phyloP scores from a whole-genome alignment of 1,139 yeast species.

The Kurtzmaniella quercitrusa region DNA sequence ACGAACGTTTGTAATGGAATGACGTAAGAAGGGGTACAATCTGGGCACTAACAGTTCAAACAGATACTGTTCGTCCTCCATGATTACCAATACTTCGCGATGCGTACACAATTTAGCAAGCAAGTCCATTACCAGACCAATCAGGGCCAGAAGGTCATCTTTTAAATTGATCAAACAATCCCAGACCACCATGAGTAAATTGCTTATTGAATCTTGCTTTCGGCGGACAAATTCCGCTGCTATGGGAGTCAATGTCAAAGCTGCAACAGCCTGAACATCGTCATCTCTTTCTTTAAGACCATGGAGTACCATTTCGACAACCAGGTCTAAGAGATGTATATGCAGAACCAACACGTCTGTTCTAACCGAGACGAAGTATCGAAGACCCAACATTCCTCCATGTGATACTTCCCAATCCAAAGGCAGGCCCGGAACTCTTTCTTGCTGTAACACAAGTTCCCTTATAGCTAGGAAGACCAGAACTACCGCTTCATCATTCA shows the following conservation, averaged over 20 bases:
- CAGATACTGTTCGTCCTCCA: constrained; percentile 58
- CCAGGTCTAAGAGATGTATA: constrained; percentile 60
- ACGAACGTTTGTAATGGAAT: constrained; percentile 88
- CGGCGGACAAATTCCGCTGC: constrained; percentile 76
- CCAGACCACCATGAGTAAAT: constrained; percentile 80
- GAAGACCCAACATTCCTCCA: constrained; percentile 93
- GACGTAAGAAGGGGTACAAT: constrained; percentile 88
- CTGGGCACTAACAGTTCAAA: constrained; percentile 84
- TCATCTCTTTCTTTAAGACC: constrained; percentile 85
- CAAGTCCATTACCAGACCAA: constrained; percentile 94
- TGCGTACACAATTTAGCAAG: constrained; percentile 85
- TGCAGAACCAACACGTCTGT: constrained; percentile 66
- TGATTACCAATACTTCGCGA: constrained; percentile 67
- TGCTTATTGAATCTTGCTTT: constrained; percentile 56
- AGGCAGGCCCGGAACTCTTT: constrained; percentile 20
- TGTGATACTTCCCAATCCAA: constrained; percentile 95
- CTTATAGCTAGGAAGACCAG: constrained; percentile 65
- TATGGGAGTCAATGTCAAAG: constrained; percentile 87
- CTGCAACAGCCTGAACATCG: constrained; percentile 96
- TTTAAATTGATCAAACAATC: constrained; percentile 76
- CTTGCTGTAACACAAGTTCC: constrained; percentile 68
- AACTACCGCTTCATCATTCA: constrained; percentile 49
- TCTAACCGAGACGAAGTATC: constrained; percentile 89
- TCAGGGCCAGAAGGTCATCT: constrained; percentile 91
- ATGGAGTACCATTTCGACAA: constrained; percentile 80